These are phyloP conservation scores for Peronospora farinosa DNA, from an alignment of 352 stramenopile species.

Conservation along the genomic window DNA sequence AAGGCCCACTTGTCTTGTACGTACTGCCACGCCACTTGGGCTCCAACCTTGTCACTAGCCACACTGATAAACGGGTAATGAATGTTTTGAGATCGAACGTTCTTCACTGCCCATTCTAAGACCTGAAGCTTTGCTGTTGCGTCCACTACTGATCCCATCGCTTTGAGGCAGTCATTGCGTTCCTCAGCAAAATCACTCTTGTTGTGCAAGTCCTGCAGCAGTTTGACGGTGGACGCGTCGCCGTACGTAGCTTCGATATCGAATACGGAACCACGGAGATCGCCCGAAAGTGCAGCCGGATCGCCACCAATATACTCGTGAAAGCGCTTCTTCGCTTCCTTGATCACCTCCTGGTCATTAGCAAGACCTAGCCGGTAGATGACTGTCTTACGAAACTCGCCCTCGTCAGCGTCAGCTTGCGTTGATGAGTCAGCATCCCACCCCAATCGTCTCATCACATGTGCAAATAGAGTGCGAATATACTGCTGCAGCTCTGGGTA, in stretches of 20 bases:
- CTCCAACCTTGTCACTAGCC: conserved; percentile 38
- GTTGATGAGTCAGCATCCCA: conserved; percentile 47
- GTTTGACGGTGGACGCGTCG: conserved; percentile 38
- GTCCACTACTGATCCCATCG: conserved; percentile 46
- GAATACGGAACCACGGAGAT: conserved; percentile 57
- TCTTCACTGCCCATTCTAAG: conserved; percentile 68
- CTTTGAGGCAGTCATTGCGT: conserved; percentile 50
- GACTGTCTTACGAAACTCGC: conserved; percentile 57
- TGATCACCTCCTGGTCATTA: conserved; percentile 43
- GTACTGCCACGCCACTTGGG: conserved; percentile 58
- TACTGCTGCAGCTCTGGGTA: conserved; percentile 58
- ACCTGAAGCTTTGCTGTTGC: conserved; percentile 43
- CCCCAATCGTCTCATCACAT: conserved; percentile 46
- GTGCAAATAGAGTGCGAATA: conserved; percentile 51
- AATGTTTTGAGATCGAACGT: conserved; percentile 66
- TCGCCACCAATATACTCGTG: conserved; percentile 43
- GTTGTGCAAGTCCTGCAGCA: conserved; percentile 59
- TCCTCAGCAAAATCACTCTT: conserved; percentile 60
- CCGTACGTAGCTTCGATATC: conserved; percentile 38
- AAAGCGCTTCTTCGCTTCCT: conserved; percentile 52
- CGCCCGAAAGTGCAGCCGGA: conserved; percentile 37
- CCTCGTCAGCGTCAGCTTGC: conserved; percentile 35
- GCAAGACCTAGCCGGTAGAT: conserved; percentile 49
- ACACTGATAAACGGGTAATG: conserved; percentile 48
- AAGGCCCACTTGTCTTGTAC: conserved; percentile 58